A percentile compares a stretch with the other conserved stretches of the same genome.
Conservation (phyloP, 2,329 filamentous ascomycete species). For the Fusarium albosuccineum region DNA sequence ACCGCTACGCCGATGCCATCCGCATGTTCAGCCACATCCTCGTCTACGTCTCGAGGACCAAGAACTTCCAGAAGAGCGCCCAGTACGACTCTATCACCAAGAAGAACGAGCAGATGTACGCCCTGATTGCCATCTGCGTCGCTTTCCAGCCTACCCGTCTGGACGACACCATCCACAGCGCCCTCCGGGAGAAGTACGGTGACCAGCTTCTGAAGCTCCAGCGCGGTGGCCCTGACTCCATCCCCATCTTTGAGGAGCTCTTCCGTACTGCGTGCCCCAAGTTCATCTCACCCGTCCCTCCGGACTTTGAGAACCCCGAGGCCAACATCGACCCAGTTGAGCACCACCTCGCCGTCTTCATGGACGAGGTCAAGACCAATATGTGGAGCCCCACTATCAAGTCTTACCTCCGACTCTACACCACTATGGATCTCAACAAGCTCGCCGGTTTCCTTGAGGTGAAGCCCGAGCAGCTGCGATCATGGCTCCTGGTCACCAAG, state of each 20-base stretch:
- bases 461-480: constrained; percentile 93
- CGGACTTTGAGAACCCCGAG: constrained; percentile 97
- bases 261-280: constrained; percentile 99
- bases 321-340: constrained; percentile 97
- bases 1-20: constrained; percentile 98
- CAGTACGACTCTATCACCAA: constrained; percentile 99
- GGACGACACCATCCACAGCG: constrained; percentile 99
- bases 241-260: constrained; percentile 97
- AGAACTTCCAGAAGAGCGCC: constrained; percentile 99
- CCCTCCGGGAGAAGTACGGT: constrained; percentile 98
- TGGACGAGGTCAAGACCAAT: constrained; percentile 99
- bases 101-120: constrained; percentile 99
- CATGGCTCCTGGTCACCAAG: constrained; percentile 97
- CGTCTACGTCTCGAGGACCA: constrained; percentile 97
- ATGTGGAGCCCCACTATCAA: constrained; percentile 98
- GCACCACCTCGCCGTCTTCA: constrained; percentile 97
- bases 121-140: constrained; percentile 97
- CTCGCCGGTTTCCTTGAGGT: constrained; percentile 97
- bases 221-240: constrained; percentile 92
- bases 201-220: constrained; percentile 98
- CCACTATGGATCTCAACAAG: constrained; percentile 99
- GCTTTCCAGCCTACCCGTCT: constrained; percentile 97
- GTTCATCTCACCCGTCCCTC: constrained; percentile 97
- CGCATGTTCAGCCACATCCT: constrained; percentile 99
- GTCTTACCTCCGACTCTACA: constrained; percentile 99